A percentile compares a stretch with the other conserved stretches of the same genome.
These are phyloP conservation scores for Phytophthora lateralis DNA, from an alignment of 352 stramenopile species.

Conservation along the genomic window DNA sequence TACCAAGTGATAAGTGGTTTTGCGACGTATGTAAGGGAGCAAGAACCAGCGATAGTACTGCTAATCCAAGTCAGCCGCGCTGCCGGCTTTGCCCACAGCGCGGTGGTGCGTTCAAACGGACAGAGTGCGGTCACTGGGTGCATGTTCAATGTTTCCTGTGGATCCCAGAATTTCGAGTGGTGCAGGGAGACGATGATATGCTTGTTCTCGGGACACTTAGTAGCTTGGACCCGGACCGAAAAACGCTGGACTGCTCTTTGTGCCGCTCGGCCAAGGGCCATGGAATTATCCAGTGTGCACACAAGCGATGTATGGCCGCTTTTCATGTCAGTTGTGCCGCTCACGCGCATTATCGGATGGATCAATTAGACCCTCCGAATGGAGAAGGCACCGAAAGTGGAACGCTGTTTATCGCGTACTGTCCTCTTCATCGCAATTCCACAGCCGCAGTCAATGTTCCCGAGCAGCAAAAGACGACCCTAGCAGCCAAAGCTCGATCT, in stretches of 20 bases:
- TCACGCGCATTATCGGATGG: constrained; percentile 61
- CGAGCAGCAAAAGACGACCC: constrained; percentile 15
- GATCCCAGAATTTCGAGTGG: constrained; percentile 76
- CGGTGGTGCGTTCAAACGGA: constrained; percentile 63
- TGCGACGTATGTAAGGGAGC: constrained; percentile 65
- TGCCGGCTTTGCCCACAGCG: constrained; percentile 79
- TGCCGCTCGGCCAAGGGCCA: constrained; percentile 63
- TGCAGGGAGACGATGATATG: constrained; percentile 39
- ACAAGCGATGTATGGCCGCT: constrained; percentile 68
- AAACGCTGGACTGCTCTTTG: constrained; percentile 66
- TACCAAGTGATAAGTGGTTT: constrained; percentile 85
- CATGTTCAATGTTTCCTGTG: constrained; percentile 89
- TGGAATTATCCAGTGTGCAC: constrained; percentile 81
- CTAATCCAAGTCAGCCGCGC: constrained; percentile 1
- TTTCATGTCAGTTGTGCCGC: constrained; percentile 86
- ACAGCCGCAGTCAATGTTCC: constrained; percentile 17
- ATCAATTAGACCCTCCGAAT: constrained; percentile 50
- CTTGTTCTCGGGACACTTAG: constrained; percentile 52
- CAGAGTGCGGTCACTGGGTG: constrained; percentile 71
- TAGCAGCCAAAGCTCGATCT: constrained; percentile 1
- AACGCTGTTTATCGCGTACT: constrained; percentile 77
- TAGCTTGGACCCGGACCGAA: constrained; percentile 63
- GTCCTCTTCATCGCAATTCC: constrained; percentile 57
- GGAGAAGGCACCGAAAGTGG: constrained; percentile 38
- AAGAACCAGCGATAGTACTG: neutral